These are phyloP conservation scores for Vachellia collinsii DNA, from an alignment of 306 rosid species.

Conservation along the genomic window DNA sequence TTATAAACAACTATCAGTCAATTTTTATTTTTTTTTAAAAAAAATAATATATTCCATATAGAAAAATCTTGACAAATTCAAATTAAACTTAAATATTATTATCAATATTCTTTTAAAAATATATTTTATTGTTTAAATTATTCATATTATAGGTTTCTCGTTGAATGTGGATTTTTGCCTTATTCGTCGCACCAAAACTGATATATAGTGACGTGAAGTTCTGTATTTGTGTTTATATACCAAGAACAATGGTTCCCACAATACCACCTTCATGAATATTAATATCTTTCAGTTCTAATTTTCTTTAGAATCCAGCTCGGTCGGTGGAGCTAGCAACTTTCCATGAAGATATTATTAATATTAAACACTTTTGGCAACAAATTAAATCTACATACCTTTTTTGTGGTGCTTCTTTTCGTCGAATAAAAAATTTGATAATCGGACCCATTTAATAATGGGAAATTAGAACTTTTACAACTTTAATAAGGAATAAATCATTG, in stretches of 20 bases:
- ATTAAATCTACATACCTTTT: neutral
- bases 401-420: neutral
- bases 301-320: neutral
- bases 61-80: neutral
- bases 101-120: neutral
- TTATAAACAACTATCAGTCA: neutral
- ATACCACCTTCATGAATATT: neutral
- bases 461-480: too few relatives aligned
- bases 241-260: neutral
- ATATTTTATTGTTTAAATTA: neutral
- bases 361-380: neutral
- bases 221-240: neutral
- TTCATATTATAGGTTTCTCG: neutral
- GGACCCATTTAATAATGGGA: neutral
- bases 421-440: neutral
- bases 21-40: neutral
- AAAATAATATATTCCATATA: neutral
- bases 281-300: neutral
- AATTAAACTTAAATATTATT: neutral
- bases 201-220: neutral
- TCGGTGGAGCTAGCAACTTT: neutral
- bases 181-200: neutral
- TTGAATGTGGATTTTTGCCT: neutral
- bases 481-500: neutral
- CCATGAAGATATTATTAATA: neutral